phyloP scores from a whole-genome alignment of 768 basidiomycete genomes.

The Lactarius deliciosus region DNA sequence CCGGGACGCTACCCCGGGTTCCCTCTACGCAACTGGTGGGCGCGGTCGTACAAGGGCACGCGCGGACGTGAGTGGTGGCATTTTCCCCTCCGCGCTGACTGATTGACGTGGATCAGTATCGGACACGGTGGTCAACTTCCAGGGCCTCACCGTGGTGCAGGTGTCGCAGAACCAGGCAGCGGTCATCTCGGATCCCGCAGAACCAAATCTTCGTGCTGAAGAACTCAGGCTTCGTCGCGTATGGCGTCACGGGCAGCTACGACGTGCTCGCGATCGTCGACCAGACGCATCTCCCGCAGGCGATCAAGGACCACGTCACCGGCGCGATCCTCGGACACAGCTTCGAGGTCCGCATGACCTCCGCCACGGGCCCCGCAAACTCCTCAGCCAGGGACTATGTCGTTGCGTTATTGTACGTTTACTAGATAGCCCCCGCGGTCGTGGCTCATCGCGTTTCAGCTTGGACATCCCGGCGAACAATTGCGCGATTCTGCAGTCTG shows the following conservation, averaged over 20 bases:
- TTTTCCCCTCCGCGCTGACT: no score
- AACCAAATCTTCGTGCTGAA: conserved; percentile 81
- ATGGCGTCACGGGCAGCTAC: conserved; percentile 73
- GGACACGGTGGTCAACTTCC: conserved; percentile 78
- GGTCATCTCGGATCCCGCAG: conserved; percentile 72
- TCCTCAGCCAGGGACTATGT: conserved; percentile 53
- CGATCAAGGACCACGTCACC: conserved; percentile 63
- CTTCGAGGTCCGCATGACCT: conserved; percentile 74
- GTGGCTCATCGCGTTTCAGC: conserved; percentile 37
- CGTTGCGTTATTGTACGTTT: conserved; percentile 66
- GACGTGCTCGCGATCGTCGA: conserved; percentile 77
- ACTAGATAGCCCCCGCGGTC: no score
- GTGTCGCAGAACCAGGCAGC: conserved; percentile 85
- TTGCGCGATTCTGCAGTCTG: conserved; percentile 80
- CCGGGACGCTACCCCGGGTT: conserved; percentile 78
- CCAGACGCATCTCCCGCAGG: conserved; percentile 70
- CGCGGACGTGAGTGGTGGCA: conserved; percentile 49
- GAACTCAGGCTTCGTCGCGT: conserved; percentile 76
- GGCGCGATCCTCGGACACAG: conserved; percentile 63
- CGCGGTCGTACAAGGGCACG: conserved; percentile 67
- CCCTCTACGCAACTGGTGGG: conserved; percentile 84
- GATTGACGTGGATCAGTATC: conserved; percentile 36
- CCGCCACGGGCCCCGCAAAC: conserved; percentile 46
- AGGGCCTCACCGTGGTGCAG: conserved; percentile 80
- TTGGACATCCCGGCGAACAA: conserved; percentile 84